Percentiles rank a stretch among this genome's conserved stretches.
phyloP scores from a whole-genome alignment of 768 basidiomycete genomes.

The Leccinum broughii region DNA sequence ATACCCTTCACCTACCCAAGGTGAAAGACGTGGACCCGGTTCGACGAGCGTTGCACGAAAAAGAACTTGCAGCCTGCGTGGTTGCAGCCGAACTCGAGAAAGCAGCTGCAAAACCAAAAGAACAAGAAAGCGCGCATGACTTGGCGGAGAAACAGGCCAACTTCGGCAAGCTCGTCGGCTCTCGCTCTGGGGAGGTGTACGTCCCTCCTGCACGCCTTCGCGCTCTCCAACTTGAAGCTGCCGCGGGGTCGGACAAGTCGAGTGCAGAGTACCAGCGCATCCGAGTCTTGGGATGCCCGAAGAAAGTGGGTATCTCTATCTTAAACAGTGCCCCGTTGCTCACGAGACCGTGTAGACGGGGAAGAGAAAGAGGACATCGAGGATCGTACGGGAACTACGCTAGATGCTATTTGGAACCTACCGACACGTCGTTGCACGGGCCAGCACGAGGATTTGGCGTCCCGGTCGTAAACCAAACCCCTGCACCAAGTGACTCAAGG shows the following conservation, averaged over 20 bases:
- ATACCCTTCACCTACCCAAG: slow-evolving; percentile 37
- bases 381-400: slow-evolving; percentile 81
- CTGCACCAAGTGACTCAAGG: no score
- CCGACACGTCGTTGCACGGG: no score
- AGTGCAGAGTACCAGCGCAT: slow-evolving; percentile 91
- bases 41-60: slow-evolving; percentile 74
- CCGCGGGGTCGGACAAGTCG: slow-evolving; percentile 78
- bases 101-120: slow-evolving; percentile 49
- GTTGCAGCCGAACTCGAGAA: slow-evolving; percentile 70
- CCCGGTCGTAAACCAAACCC: no score
- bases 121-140: slow-evolving; percentile 45
- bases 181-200: slow-evolving; percentile 94
- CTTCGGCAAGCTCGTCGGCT: slow-evolving; percentile 80
- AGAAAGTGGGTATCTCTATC: slow-evolving; percentile 44
- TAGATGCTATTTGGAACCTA: no score
- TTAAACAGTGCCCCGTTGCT: slow-evolving; percentile 29
- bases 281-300: slow-evolving; percentile 84
- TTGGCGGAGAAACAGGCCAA: slow-evolving; percentile 75
- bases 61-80: slow-evolving; percentile 70
- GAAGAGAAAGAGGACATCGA: slow-evolving; percentile 88
- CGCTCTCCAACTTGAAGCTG: slow-evolving; percentile 69
- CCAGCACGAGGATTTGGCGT: no score
- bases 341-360: slow-evolving; percentile 43
- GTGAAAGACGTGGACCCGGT: slow-evolving; percentile 81
- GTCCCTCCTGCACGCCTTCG: slow-evolving; percentile 93